Base-by-base conservation (phyloP, 2,329 filamentous ascomycete genomes). In the Massarina eburnea region DNA sequence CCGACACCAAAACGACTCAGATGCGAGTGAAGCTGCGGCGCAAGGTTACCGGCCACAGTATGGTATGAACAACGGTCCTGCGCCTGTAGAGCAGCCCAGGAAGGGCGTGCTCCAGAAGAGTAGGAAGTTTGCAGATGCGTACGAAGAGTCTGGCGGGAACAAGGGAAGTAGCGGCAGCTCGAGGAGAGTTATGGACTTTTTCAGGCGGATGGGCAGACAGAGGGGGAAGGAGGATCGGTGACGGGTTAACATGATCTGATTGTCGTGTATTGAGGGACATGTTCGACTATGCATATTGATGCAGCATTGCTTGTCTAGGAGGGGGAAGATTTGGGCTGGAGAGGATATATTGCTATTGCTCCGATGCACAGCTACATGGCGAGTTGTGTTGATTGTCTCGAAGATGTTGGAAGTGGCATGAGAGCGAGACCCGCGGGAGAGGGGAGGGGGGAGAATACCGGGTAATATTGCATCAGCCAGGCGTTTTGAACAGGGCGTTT, bases 131-230 rank as follows among this genome's bases (percentile, higher is more conserved):
- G 85, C 82, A 1, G 91, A 96, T 61, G 90, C 88, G 2, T 96
- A 95, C 67, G 90, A 96, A 49, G 81, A 84, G 29, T 49, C 55
- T 41, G 57, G 55, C 10, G 57, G 51, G n/a, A 64, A 63, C 50
- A 66, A 66, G 55, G 61, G 59, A 27, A 59, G 56, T 35, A 59
- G 57, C 4, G 92, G 92, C 35, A 95, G 88, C 69, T 92, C 85
- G 12, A 86, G 91, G 68, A 85, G 90, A 66, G 94, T 99, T 30
- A 97, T 99, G 91, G 92, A 99, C 73, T 96, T 97, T 72, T 99
- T 99, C 77, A 81, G 94, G 59, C 81, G 91, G 68, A 82, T 91
- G 67, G 89, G 88, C 45, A 90, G 86, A 73, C 89, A 85, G 58
- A 79, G 87, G 19, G 56, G 48, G 8, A 60, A 48, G 40, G 56